These are phyloP conservation scores for Sporothrix euskadiensis DNA, from an alignment of 2,329 filamentous ascomycete species.

Conservation along the genomic window DNA sequence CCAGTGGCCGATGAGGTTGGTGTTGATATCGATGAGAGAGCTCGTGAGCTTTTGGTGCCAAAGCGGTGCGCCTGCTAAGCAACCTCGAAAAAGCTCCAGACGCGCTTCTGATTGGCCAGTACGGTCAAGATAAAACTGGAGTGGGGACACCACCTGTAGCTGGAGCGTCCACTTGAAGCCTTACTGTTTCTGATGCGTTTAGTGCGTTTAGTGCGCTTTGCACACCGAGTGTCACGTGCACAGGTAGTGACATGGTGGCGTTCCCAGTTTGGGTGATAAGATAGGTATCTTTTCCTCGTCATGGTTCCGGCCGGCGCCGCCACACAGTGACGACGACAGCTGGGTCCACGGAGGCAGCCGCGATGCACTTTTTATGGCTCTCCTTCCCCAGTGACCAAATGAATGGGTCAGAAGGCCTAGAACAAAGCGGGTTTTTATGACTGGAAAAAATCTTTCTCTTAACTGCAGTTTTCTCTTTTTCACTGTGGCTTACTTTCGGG, in stretches of 20 bases:
- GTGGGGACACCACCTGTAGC: background rate
- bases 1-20: background rate
- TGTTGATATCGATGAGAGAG: background rate
- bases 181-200: background rate
- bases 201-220: background rate
- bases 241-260: background rate
- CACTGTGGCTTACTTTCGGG: background rate
- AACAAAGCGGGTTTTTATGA: constrained; percentile 9
- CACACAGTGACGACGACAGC: constrained; percentile 8
- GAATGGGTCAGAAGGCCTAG: background rate
- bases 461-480: too few relatives aligned
- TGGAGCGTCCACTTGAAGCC: background rate
- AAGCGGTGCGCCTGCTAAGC: background rate
- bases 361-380: constrained; percentile 4
- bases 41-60: background rate
- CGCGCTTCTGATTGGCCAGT: background rate
- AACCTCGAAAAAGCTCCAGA: background rate
- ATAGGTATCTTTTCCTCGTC: background rate
- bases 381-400: background rate
- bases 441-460: background rate
- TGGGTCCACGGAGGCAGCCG: constrained; percentile 18
- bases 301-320: constrained; percentile 3
- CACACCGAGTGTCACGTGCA: background rate
- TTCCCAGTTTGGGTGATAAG: background rate
- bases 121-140: background rate